Percentiles rank a stretch among this genome's conserved stretches.
phyloP scores from a whole-genome alignment of 2,329 filamentous ascomycete genomes.

The Colletotrichum sp. region DNA sequence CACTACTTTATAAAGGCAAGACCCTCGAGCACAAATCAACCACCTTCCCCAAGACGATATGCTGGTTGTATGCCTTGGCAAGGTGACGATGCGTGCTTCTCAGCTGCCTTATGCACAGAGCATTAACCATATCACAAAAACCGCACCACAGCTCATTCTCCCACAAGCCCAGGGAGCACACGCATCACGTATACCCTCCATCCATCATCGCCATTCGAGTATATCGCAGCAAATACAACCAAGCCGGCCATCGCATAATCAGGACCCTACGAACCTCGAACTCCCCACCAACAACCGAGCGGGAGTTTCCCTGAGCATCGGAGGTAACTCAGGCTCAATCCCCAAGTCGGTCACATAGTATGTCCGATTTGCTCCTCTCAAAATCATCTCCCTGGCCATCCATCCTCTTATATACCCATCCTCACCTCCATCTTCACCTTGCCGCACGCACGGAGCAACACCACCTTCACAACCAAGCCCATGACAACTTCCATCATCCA shows the following conservation, averaged over 20 bases:
- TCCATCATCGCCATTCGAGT: neutral
- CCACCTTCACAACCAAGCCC: neutral
- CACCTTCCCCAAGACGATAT: too few species aligned
- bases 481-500: neutral
- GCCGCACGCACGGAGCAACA: too few species aligned
- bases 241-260: neutral
- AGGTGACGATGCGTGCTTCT: too few species aligned
- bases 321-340: neutral
- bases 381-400: neutral
- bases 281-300: neutral
- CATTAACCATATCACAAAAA: neutral
- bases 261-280: fast-evolving
- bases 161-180: neutral
- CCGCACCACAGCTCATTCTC: neutral
- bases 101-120: too few species aligned
- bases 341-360: too few species aligned
- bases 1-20: too few species aligned
- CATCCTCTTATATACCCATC: neutral
- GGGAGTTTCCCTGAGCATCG: neutral
- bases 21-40: too few species aligned
- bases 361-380: neutral
- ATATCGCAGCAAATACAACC: neutral
- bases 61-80: too few species aligned
- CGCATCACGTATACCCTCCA: neutral
- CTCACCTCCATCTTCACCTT: neutral